Evolutionary conservation across 192 early-diverging fungal species (phyloP), one percentile per base, ranked within the genome.

Genomic region (Coemansia sp.): DNA sequence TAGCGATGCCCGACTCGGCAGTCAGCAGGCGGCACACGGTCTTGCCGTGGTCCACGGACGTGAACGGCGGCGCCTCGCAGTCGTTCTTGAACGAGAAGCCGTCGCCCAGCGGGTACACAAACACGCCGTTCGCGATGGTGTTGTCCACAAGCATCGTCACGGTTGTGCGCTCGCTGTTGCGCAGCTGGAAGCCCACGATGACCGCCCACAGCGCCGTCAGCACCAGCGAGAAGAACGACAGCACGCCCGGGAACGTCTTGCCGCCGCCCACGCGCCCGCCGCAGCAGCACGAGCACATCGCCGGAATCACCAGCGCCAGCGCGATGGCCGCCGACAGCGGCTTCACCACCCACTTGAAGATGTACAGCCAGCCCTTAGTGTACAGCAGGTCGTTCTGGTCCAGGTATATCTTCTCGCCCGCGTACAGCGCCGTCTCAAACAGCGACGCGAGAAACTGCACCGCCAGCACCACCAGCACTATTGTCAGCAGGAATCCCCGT

Each of bases 321-420:
- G 76, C 52, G 19, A 73, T n/a, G 6, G 23, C 58, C 7, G 66
- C 62, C 35, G 76, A 79, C 32, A 79, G 66, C 29, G 71, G 71
- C 58, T 79, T 79, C 18, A 79, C 59, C 1, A 69, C 76, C 71
- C 76, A 79, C 51, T 79, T 79, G 69, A 73, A 79, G 69, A 69
- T 60, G 66, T 73, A 79, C 48, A 62, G 70, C 76, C 76, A 79
- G 12, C 70, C 70, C 52, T 64, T 64, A 19, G 76, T 66, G 67
- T 79, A 79, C 21, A 56, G 45, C 12, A 79, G 56, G 45, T 69
- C 56, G 50, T 79, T 69, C 23, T 79, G 44, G 54, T 79, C 76
- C 5, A 79, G 25, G 45, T 59, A 65, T 33, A 79, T 54, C 49
- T 79, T 73, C 33, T 69, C 70, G 24, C 69, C 76, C 21, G 71